Conservation (phyloP, 768 basidiomycete species). For the Podaxis sp. region DNA sequence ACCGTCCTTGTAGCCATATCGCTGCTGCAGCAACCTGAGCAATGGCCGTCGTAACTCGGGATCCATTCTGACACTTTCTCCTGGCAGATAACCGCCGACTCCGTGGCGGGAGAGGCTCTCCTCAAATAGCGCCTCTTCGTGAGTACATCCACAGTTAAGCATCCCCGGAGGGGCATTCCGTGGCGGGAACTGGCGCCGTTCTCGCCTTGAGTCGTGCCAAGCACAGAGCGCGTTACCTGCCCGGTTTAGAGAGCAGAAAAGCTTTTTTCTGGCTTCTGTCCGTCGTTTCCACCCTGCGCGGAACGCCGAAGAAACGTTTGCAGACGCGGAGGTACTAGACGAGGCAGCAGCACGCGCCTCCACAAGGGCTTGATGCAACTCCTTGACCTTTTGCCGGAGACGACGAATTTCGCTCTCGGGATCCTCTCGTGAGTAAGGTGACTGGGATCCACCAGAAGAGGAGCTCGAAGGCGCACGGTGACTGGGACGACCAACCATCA, state of each 20-base stretch:
- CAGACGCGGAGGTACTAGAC: conserved; percentile 26
- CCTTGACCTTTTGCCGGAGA: conserved; percentile 54
- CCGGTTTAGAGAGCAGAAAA: conserved; percentile 79
- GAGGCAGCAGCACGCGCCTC: conserved; percentile 11
- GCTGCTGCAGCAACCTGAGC: conserved; percentile 61
- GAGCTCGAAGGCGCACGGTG: conserved; percentile 1
- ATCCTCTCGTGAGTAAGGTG: conserved; percentile 5
- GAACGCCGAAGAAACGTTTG: conserved; percentile 40
- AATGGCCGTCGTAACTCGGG: conserved; percentile 81
- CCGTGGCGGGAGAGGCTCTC: conserved; percentile 75
- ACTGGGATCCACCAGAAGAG: conserved; percentile 3
- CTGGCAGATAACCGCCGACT: conserved; percentile 80
- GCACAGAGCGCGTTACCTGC: conserved; percentile 87
- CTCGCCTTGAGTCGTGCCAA: conserved; percentile 86
- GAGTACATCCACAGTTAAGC: conserved; percentile 85
- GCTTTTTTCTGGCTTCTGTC: conserved; percentile 65
- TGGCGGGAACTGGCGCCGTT: conserved; percentile 72
- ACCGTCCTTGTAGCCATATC: conserved; percentile 79
- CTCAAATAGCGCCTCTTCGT: conserved; percentile 82
- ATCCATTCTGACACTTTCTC: conserved; percentile 86
- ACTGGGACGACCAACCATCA: background rate
- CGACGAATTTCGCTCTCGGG: conserved; percentile 48
- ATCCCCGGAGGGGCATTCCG: conserved; percentile 74
- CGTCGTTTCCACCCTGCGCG: conserved; percentile 65
- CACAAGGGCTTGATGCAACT: conserved; percentile 37